A percentile compares a stretch with the other conserved stretches of the same genome.
phyloP scores from a whole-genome alignment of 2,329 filamentous ascomycete genomes.

The Bipolaris victoriae region DNA sequence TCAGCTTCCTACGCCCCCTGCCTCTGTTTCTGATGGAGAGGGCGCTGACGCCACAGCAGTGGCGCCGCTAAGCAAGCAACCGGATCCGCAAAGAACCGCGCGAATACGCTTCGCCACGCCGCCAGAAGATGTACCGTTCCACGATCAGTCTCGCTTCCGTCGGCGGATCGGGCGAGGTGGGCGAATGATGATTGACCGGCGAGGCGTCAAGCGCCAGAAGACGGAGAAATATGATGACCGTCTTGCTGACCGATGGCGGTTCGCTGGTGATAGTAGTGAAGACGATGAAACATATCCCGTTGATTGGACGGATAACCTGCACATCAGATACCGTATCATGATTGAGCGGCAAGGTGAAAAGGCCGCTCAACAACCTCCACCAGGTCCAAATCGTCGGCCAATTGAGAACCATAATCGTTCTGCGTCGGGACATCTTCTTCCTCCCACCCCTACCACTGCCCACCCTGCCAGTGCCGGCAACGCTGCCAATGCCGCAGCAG shows the following conservation, averaged over 20 bases:
- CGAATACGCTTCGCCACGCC: slow-evolving; percentile 49
- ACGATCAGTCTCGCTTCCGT: slow-evolving; percentile 70
- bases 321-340: slow-evolving; percentile 64
- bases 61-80: slow-evolving; percentile 42
- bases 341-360: slow-evolving; percentile 52
- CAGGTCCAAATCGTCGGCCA: slow-evolving; percentile 33
- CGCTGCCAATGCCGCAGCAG: slow-evolving; percentile 5
- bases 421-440: slow-evolving; percentile 44
- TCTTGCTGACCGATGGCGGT: slow-evolving; percentile 68
- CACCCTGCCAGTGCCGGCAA: slow-evolving; percentile 13
- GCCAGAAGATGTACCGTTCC: slow-evolving; percentile 47
- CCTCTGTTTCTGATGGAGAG: slow-evolving; percentile 53
- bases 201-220: slow-evolving; percentile 65
- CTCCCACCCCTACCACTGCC: slow-evolving; percentile 37
- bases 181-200: slow-evolving; percentile 85
- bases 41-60: slow-evolving; percentile 49
- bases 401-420: slow-evolving; percentile 48
- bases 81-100: slow-evolving; percentile 34
- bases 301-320: slow-evolving; percentile 68
- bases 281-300: slow-evolving; percentile 76
- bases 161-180: slow-evolving; percentile 84
- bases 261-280: slow-evolving; percentile 83
- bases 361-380: slow-evolving; percentile 36
- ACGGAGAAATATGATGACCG: slow-evolving; percentile 41
- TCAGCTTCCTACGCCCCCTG: slow-evolving; percentile 56